Conservation (phyloP, 2,329 filamentous ascomycete genomes). For the Alternaria tenuissima region DNA sequence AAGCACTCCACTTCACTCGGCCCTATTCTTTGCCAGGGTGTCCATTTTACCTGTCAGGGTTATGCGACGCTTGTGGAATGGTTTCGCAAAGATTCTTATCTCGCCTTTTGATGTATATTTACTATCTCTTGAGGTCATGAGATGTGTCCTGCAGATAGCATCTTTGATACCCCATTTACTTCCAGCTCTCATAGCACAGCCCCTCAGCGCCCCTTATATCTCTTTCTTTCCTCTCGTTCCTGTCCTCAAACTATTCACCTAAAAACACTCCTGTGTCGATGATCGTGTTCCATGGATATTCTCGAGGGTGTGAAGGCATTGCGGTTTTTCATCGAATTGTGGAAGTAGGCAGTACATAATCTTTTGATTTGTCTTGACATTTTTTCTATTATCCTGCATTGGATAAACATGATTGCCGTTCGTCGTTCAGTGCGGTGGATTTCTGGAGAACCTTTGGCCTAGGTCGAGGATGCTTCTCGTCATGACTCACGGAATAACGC, state of each 20-base stretch:
- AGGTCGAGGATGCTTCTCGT: not conserved
- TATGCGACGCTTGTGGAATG: not conserved
- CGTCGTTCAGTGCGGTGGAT: not conserved
- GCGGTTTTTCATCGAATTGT: accelerated
- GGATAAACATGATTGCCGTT: not conserved
- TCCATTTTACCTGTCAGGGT: conserved; percentile 4
- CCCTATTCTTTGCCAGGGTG: not conserved
- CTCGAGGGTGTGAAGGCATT: not conserved
- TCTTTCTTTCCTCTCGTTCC: not conserved
- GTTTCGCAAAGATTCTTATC: not conserved
- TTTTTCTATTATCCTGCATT: not conserved
- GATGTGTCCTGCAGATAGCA: not conserved
- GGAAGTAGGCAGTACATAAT: no score
- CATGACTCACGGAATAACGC: not conserved
- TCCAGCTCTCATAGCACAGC: not conserved
- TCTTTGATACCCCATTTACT: not conserved
- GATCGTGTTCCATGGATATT: not conserved
- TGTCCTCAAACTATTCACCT: not conserved
- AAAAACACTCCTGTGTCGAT: not conserved
- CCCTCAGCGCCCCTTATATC: not conserved
- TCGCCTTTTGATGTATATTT: not conserved
- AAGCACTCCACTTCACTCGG: not conserved
- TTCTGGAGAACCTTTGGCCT: not conserved
- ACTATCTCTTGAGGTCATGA: not conserved
- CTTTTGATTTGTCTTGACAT: no score